Base-by-base conservation (phyloP, 2,329 filamentous ascomycete species). In the Blastomyces parvus region DNA sequence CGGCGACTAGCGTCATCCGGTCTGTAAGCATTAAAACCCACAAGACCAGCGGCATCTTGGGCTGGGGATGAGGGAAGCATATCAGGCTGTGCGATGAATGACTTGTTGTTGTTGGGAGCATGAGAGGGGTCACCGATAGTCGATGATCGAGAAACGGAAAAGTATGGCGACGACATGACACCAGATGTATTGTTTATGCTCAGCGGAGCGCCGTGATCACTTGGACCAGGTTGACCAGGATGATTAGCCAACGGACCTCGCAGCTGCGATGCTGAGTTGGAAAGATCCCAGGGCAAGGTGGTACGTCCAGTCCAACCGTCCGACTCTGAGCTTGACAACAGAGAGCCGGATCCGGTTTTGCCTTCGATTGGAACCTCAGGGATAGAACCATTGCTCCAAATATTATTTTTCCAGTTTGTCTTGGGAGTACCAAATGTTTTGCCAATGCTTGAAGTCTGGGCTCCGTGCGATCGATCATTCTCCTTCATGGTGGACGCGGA, bases 281-380 rank as follows among this genome's bases (percentile, higher is more conserved):
- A 69, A 7, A 77, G 76, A 66, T 82, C 83, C 88, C 88, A 91
- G 19, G 83, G 82, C 46, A 81, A 77, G 66, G 77, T 80, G 60
- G 79, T 76, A 56, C 79, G 78, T 60, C 74, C 76, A 64, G 70
- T 74, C 85, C 87, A 89, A 57, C 81, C 79, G 68, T 89, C 87
- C 22, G 84, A 83, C 70, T 90, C 87, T 11, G 88, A 89, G 52
- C 86, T 84, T 55, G 84, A 81, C 64, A 89, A 81, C 48, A 91
- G 79, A 64, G 87, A 88, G 65, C 86, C 82, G 6, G 88, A 90
- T 59, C 88, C 88, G 3, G 85, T 86, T 70, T 87, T 84, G 62
- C 78, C 81, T 67, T 84, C 82, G 48, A 80, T 74, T 11, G 66
- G 70, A 44, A 66, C 68, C 2, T 76, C 69, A 17, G 64, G 42